Evolutionary conservation across 2,329 filamentous ascomycete genomes (phyloP).

Genomic region (Chrysoporthe cubensis): DNA sequence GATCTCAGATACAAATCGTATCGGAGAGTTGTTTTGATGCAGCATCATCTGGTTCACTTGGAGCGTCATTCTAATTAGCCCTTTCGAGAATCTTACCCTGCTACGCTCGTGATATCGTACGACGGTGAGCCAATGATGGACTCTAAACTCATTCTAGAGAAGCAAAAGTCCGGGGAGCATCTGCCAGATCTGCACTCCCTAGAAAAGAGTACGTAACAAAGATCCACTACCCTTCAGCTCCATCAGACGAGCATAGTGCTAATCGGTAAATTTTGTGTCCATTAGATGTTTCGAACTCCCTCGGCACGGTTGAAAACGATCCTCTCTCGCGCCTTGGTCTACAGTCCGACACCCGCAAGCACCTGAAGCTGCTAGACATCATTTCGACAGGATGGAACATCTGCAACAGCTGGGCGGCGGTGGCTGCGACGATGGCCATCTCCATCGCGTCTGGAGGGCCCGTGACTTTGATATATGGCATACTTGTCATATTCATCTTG

Average conservation of each 20-base stretch:
- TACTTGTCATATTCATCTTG: conserved; percentile 35
- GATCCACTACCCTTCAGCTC: conserved; percentile 19
- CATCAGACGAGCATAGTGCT: neutral
- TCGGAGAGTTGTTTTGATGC: neutral
- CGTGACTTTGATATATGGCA: conserved; percentile 36
- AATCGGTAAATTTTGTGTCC: neutral
- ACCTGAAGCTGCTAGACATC: conserved; percentile 26
- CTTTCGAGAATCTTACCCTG: neutral
- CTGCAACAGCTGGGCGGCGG: conserved; percentile 35
- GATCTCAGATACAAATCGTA: neutral
- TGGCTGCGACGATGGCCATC: conserved; percentile 32
- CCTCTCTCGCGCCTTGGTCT: conserved; percentile 17
- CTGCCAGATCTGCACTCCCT: neutral
- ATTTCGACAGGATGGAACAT: conserved; percentile 30
- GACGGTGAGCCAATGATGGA: neutral
- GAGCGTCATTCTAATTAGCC: neutral
- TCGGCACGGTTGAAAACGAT: conserved; percentile 18
- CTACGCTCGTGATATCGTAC: neutral
- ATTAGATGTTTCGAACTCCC: conserved; percentile 18
- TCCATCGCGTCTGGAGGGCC: conserved; percentile 30
- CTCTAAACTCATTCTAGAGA: neutral
- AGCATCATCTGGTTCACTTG: neutral
- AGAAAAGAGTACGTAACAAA: conserved; percentile 34
- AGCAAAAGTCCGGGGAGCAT: conserved; percentile 10
- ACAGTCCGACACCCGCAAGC: conserved; percentile 11